Conservation (phyloP, 495 filamentous ascomycete genomes). For the Paragyromitra xinjiangensis region DNA sequence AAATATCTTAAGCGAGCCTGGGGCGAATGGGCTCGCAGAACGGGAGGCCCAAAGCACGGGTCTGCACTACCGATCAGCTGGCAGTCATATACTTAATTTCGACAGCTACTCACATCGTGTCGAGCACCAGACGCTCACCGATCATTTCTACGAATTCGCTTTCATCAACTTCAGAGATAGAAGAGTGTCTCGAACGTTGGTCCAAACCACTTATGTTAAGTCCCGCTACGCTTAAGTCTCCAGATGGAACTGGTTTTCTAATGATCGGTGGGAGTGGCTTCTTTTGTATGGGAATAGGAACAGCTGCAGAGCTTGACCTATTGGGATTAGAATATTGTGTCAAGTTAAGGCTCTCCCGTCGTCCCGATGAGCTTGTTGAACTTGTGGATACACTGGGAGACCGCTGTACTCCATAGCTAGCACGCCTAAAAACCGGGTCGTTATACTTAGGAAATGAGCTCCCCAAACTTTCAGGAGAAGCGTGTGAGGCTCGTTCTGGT, state of each 20-base stretch:
- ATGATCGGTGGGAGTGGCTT: conserved; percentile 3
- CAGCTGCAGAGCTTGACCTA: background rate
- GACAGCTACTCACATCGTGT: conserved; percentile 22
- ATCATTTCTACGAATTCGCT: conserved; percentile 30
- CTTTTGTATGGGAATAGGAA: background rate
- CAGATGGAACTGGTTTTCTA: conserved; percentile 5
- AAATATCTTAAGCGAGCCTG: conserved; percentile 30
- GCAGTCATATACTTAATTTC: background rate
- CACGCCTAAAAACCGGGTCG: background rate
- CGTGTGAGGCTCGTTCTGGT: background rate
- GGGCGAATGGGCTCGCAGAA: conserved; percentile 18
- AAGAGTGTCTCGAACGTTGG: conserved; percentile 9
- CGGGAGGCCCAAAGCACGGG: conserved; percentile 33
- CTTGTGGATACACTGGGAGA: conserved; percentile 25
- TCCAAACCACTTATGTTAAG: background rate
- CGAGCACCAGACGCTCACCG: conserved; percentile 27
- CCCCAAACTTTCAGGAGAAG: background rate
- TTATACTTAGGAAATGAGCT: background rate
- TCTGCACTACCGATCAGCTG: conserved; percentile 14
- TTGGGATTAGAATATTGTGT: background rate
- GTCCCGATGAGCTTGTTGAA: conserved; percentile 30
- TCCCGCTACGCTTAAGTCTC: background rate
- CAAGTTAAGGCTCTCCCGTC: conserved; percentile 12
- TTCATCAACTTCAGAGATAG: conserved; percentile 31
- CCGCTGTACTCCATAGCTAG: background rate